These are phyloP conservation scores for Trichoderma harzianum DNA, from an alignment of 2,329 filamentous ascomycete genomes.

Conservation along the genomic window DNA sequence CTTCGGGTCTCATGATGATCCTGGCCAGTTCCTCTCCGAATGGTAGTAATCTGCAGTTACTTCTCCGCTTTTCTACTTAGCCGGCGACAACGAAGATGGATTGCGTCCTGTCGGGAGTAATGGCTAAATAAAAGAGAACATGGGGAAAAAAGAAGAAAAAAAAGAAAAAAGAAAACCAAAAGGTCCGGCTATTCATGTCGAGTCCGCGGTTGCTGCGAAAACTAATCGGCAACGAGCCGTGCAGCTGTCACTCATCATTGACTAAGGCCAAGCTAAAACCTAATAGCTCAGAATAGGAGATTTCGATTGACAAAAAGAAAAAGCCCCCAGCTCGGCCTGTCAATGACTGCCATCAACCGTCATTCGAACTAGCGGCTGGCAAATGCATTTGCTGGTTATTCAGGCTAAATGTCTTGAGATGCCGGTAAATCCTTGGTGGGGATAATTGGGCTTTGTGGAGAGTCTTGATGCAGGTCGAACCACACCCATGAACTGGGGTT, in stretches of 20 bases:
- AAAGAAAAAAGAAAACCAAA: not conserved
- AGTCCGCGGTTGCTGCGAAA: not conserved
- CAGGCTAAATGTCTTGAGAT: slow-evolving; percentile 12
- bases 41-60: not conserved
- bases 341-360: not conserved
- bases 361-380: not conserved
- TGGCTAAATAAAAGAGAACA: slow-evolving; percentile 12
- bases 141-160: not conserved
- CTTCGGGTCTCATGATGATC: not conserved
- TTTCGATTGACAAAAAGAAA: not conserved
- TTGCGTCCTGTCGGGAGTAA: not conserved
- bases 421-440: slow-evolving; percentile 2
- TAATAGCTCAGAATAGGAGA: not conserved
- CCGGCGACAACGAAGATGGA: not conserved
- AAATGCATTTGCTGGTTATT: not conserved
- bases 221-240: not conserved
- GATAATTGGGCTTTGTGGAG: not conserved
- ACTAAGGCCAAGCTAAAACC: not conserved
- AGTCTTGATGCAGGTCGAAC: not conserved
- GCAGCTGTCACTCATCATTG: not conserved
- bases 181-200: not conserved
- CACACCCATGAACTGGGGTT: slow-evolving; percentile 1
- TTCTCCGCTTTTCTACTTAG: slow-evolving; percentile 14
- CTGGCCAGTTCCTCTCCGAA: not conserved
- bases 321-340: not conserved